A percentile compares a stretch with the other conserved stretches of the same genome.
These are phyloP conservation scores for Ceratocystis diversiconidia DNA, from an alignment of 2,329 filamentous ascomycete species.

Conservation along the genomic window DNA sequence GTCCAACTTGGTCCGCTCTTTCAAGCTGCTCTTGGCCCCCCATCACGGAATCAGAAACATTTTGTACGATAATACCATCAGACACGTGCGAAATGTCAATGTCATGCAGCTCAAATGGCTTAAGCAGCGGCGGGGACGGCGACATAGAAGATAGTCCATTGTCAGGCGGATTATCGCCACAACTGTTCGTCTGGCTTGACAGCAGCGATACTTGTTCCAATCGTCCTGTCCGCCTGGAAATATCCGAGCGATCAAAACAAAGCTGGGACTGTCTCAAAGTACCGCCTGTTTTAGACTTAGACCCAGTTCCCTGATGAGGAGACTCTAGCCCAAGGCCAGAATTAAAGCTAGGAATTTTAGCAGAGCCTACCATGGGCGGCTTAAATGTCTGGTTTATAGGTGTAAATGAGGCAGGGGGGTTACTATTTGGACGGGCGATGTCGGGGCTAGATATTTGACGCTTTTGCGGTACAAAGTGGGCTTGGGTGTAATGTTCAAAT, in stretches of 20 bases:
- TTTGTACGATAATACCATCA: background rate
- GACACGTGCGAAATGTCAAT: background rate
- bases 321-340: background rate
- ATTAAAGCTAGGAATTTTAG: background rate
- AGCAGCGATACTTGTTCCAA: background rate
- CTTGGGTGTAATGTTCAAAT: background rate
- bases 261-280: constrained; percentile 1
- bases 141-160: background rate
- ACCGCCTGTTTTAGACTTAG: background rate
- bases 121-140: background rate
- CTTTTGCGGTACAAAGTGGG: background rate
- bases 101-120: background rate
- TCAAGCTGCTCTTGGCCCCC: background rate
- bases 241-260: background rate
- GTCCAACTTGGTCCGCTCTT: background rate
- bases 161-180: background rate
- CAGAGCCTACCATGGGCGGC: background rate
- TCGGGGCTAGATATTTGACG: background rate
- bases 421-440: background rate
- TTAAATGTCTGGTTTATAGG: background rate
- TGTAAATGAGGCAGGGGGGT: background rate
- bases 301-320: background rate
- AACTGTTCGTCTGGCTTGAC: background rate
- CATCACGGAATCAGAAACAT: background rate
- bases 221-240: background rate